Percentiles rank a stretch among this genome's conserved stretches.
These are phyloP conservation scores for Xylaria sp. DNA, from an alignment of 2,329 filamentous ascomycete species.

Conservation along the genomic window DNA sequence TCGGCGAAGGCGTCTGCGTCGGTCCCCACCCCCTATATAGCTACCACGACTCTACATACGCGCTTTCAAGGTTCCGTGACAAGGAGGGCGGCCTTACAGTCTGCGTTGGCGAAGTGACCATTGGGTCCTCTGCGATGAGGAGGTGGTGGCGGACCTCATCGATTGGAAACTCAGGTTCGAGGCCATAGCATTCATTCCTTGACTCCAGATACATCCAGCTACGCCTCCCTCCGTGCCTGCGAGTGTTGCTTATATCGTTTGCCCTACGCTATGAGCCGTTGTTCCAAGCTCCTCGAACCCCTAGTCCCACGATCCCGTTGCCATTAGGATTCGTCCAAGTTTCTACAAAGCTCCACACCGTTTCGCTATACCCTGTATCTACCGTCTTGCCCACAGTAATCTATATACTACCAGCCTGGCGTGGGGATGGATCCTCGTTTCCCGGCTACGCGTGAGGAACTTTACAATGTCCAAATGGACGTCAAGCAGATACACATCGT, in stretches of 20 bases:
- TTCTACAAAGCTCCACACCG: conserved; percentile 25
- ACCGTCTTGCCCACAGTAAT: conserved; percentile 31
- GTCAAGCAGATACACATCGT: conserved; percentile 73
- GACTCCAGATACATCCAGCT: conserved; percentile 29
- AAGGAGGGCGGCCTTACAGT: conserved; percentile 16
- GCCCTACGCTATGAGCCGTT: conserved; percentile 43
- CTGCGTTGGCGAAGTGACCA: conserved; percentile 44
- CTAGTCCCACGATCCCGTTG: conserved; percentile 24
- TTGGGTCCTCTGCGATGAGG: conserved; percentile 52
- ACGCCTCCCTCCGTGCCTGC: conserved; percentile 31
- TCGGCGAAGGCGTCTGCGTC: conserved; percentile 28
- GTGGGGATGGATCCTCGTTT: conserved; percentile 73
- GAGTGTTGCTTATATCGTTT: conserved; percentile 31
- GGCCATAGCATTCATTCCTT: conserved; percentile 39
- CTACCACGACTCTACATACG: conserved; percentile 19
- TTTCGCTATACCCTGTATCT: conserved; percentile 25
- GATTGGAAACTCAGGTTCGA: conserved; percentile 46
- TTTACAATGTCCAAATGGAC: conserved; percentile 76
- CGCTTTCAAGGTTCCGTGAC: conserved; percentile 3
- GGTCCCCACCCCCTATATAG: neutral
- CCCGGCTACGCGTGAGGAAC: conserved; percentile 68
- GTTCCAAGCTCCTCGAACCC: conserved; percentile 35
- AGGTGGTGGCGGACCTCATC: conserved; percentile 50
- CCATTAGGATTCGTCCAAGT: conserved; percentile 20
- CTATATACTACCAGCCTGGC: conserved; percentile 28